These are phyloP conservation scores for Meripilus lineatus DNA, from an alignment of 1,284 basidiomycete species.

Conservation along the genomic window DNA sequence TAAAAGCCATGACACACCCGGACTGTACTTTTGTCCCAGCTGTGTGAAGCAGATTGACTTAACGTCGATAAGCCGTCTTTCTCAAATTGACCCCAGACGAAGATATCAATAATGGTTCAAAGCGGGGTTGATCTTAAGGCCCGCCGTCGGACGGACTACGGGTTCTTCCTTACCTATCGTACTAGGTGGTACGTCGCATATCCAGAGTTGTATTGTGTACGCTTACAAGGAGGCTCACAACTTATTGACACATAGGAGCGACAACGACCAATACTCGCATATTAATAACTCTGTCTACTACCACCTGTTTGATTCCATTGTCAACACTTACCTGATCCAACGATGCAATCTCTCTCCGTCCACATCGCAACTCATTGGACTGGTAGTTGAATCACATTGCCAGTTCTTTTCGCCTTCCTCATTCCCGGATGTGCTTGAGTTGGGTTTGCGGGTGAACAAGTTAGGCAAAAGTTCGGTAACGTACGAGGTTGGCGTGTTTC, in stretches of 20 bases:
- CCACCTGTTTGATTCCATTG: slow-evolving; percentile 70
- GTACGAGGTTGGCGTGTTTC: slow-evolving; percentile 73
- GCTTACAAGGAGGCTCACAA: background rate
- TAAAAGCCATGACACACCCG: too few relatives aligned
- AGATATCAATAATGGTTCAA: background rate
- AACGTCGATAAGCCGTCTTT: too few relatives aligned
- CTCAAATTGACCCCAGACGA: too few relatives aligned
- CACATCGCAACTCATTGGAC: slow-evolving; percentile 51
- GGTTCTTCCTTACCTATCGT: slow-evolving; percentile 54
- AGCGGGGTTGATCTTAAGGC: slow-evolving; percentile 20
- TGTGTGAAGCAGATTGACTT: too few relatives aligned
- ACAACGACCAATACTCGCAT: slow-evolving; percentile 79
- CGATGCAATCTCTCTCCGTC: slow-evolving; percentile 38
- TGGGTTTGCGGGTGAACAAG: slow-evolving; percentile 60
- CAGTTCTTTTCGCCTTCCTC: slow-evolving; percentile 67
- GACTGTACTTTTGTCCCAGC: too few relatives aligned
- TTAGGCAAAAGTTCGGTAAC: slow-evolving; percentile 68
- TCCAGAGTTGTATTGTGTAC: slow-evolving; percentile 1
- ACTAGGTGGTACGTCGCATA: slow-evolving; percentile 58
- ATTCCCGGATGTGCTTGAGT: slow-evolving; percentile 62
- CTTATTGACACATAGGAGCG: slow-evolving; percentile 44
- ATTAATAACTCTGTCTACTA: slow-evolving; percentile 79
- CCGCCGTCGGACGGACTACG: slow-evolving; percentile 48
- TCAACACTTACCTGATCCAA: slow-evolving; percentile 69
- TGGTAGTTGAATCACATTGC: slow-evolving; percentile 70